These are phyloP conservation scores for Leccinum aurantiacum DNA, from an alignment of 768 basidiomycete genomes.

Conservation along the genomic window DNA sequence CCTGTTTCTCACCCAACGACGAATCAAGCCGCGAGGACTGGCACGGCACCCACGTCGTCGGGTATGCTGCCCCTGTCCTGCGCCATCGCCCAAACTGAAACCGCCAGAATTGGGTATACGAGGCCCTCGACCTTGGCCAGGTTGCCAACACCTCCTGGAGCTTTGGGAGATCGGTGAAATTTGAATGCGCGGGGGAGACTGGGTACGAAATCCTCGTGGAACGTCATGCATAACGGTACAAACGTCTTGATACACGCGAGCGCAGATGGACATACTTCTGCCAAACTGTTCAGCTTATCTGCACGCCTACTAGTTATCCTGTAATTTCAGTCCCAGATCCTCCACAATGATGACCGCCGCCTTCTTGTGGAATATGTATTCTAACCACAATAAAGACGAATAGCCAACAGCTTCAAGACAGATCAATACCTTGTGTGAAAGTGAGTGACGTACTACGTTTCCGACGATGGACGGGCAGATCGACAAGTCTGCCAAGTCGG, in stretches of 20 bases:
- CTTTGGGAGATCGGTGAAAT: too few relatives aligned
- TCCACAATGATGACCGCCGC: conserved; percentile 28
- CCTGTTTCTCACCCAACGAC: too few relatives aligned
- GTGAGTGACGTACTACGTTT: too few relatives aligned
- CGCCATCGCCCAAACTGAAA: conserved; percentile 24
- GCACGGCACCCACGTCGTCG: conserved; percentile 18
- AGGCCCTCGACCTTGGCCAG: too few relatives aligned
- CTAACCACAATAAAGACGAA: conserved; percentile 2
- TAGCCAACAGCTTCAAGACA: background rate
- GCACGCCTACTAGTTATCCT: background rate
- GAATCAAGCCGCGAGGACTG: too few relatives aligned
- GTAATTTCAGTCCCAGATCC: conserved; percentile 35
- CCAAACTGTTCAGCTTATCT: background rate
- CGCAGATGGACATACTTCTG: too few relatives aligned
- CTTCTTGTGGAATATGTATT: conserved; percentile 42
- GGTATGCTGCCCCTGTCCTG: conserved; percentile 23
- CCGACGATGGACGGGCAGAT: too few relatives aligned
- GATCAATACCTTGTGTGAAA: background rate
- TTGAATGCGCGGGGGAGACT: too few relatives aligned
- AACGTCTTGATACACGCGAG: too few relatives aligned
- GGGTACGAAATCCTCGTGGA: background rate
- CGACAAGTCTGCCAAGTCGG: too few relatives aligned
- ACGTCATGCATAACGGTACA: background rate
- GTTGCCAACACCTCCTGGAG: background rate
- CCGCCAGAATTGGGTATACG: conserved; percentile 16